Conservation (phyloP, 2,329 filamentous ascomycete species). For the Fusarium veterinarium region DNA sequence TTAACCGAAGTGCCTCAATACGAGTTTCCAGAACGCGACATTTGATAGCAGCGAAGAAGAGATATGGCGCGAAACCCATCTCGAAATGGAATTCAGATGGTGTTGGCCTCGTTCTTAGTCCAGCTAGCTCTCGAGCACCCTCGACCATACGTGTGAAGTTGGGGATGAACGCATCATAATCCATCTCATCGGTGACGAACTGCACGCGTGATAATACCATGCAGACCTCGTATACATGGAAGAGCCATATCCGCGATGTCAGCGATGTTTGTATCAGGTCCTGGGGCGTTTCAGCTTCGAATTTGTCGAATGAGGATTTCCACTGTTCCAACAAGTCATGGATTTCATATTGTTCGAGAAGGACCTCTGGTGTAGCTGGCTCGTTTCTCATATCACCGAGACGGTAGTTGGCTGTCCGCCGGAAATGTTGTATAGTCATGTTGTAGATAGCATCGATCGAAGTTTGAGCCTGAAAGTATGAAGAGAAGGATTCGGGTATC, state of each 20-base stretch:
- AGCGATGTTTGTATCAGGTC: background rate
- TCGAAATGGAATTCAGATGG: conserved; percentile 11
- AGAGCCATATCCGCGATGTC: conserved; percentile 9
- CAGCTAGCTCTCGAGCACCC: conserved; percentile 1
- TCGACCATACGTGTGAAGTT: conserved; percentile 13
- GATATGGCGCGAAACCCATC: conserved; percentile 18
- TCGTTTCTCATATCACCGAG: conserved; percentile 6
- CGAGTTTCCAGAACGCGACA: conserved; percentile 17
- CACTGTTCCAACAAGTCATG: conserved; percentile 1
- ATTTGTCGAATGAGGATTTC: conserved; percentile 7
- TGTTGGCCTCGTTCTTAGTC: background rate
- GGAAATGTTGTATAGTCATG: conserved; percentile 14
- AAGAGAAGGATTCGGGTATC: background rate
- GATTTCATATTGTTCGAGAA: conserved; percentile 10
- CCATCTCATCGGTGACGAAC: background rate
- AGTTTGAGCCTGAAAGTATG: background rate
- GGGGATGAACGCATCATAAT: conserved; percentile 6
- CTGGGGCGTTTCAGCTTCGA: background rate
- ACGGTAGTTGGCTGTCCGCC: conserved; percentile 5
- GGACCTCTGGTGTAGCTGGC: background rate
- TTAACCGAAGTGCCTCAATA: conserved; percentile 1
- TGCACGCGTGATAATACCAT: background rate
- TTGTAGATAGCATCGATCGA: conserved; percentile 10
- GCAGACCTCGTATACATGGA: conserved; percentile 15
- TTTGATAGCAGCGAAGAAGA: conserved; percentile 17